Evolutionary conservation across 208 protist genomes (phyloP).

Genomic region (Acanthamoeba comandoni): DNA sequence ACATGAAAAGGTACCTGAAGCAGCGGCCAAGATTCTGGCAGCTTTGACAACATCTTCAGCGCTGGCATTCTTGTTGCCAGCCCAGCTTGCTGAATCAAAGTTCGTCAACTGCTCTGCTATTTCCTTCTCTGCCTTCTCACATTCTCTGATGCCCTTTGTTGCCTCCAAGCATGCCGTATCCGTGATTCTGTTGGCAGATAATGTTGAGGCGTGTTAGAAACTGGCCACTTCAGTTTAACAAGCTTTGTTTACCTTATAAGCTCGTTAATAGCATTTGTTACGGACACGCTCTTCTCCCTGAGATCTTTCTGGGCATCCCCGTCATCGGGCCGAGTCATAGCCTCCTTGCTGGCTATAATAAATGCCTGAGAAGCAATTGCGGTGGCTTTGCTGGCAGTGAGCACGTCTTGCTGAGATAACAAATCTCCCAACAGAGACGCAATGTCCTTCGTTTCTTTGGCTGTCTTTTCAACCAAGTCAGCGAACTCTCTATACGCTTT

Average conservation of each 20-base stretch:
- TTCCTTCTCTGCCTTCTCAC: slow-evolving; percentile 55
- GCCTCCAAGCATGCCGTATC: slow-evolving; percentile 52
- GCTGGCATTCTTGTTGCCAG: not conserved
- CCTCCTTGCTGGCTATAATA: slow-evolving; percentile 67
- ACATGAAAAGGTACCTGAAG: no score
- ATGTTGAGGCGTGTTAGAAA: no score
- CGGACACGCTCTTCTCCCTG: not conserved
- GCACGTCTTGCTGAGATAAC: slow-evolving; percentile 64
- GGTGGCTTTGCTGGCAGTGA: slow-evolving; percentile 48
- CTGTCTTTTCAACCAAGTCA: slow-evolving; percentile 53
- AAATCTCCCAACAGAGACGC: slow-evolving; percentile 60
- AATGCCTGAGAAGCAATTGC: slow-evolving; percentile 60
- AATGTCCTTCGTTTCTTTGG: slow-evolving; percentile 64
- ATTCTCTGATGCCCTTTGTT: slow-evolving; percentile 68
- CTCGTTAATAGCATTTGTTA: slow-evolving; percentile 63
- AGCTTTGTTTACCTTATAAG: no score
- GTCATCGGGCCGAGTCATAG: slow-evolving; percentile 58
- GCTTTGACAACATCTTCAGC: slow-evolving; percentile 64
- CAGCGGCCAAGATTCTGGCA: slow-evolving; percentile 21
- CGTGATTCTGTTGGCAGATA: slow-evolving; percentile 1
- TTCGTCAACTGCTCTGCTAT: slow-evolving; percentile 22
- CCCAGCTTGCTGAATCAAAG: slow-evolving; percentile 38
- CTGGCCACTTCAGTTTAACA: no score
- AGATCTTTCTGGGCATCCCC: slow-evolving; percentile 44
- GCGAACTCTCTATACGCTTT: slow-evolving; percentile 60